phyloP scores from a whole-genome alignment of 2,329 filamentous ascomycete genomes.

The Stachybotrys chlorohalonatus region DNA sequence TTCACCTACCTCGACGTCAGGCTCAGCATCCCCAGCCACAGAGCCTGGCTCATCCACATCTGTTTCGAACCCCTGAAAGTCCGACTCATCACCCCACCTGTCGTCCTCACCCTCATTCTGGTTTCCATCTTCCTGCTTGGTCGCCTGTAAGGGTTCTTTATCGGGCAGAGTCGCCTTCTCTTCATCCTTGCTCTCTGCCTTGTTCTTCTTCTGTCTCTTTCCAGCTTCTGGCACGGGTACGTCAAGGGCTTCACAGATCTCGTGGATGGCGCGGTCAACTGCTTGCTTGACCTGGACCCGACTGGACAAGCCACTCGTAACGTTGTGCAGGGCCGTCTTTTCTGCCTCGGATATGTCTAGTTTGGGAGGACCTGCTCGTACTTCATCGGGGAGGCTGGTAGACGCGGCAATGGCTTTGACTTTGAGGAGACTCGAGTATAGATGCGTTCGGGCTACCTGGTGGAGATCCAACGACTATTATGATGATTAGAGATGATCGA shows the following conservation, averaged over 20 bases:
- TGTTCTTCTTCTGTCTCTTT: slow-evolving; percentile 20
- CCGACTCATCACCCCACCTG: slow-evolving; percentile 18
- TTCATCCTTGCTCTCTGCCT: slow-evolving; percentile 20
- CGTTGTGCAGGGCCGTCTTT: slow-evolving; percentile 43
- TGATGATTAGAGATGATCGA: not conserved
- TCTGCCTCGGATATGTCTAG: slow-evolving; percentile 44
- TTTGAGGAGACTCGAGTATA: slow-evolving; percentile 44
- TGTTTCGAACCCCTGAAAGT: slow-evolving; percentile 27
- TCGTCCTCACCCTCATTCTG: slow-evolving; percentile 6
- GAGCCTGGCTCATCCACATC: slow-evolving; percentile 16
- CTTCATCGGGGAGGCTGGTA: slow-evolving; percentile 37
- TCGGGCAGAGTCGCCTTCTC: slow-evolving; percentile 8
- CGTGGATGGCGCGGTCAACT: slow-evolving; percentile 37
- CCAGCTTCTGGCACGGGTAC: slow-evolving; percentile 35
- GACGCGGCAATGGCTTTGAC: slow-evolving; percentile 43
- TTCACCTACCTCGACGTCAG: slow-evolving; percentile 17
- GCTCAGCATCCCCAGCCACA: slow-evolving; percentile 10
- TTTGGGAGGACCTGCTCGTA: slow-evolving; percentile 38
- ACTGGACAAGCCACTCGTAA: slow-evolving; percentile 49
- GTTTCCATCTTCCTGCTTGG: slow-evolving; percentile 9
- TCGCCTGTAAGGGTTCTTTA: slow-evolving; percentile 4
- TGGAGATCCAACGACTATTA: slow-evolving; percentile 46
- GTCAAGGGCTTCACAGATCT: slow-evolving; percentile 38
- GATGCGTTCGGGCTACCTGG: slow-evolving; percentile 46
- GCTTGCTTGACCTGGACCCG: slow-evolving; percentile 39